Percentiles rank a stretch among this genome's conserved stretches.
These are phyloP conservation scores for Kuraishia capsulata DNA, from an alignment of 805 yeast species.

Conservation along the genomic window DNA sequence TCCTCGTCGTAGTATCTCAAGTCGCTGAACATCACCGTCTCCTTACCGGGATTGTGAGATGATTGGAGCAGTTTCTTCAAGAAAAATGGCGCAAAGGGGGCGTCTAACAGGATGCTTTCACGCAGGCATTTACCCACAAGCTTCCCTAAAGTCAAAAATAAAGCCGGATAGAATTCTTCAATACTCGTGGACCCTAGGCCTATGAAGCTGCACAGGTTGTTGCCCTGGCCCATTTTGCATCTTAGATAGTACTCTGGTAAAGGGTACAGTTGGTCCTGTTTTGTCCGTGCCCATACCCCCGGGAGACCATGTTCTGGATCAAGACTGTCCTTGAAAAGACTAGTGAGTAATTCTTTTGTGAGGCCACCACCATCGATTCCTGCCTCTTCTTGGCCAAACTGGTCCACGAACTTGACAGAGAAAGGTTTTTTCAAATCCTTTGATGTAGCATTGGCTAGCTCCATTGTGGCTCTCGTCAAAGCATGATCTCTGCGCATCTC, in stretches of 20 bases:
- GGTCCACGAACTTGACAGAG: slow-evolving; percentile 58
- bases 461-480: background rate
- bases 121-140: slow-evolving; percentile 84
- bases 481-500: background rate
- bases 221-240: slow-evolving; percentile 13
- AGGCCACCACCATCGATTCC: slow-evolving; percentile 98
- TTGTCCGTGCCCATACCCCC: slow-evolving; percentile 6
- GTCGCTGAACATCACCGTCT: slow-evolving; percentile 69
- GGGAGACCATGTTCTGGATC: slow-evolving; percentile 14
- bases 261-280: background rate
- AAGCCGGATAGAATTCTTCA: slow-evolving; percentile 10
- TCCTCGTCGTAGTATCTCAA: slow-evolving; percentile 61
- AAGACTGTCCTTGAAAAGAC: slow-evolving; percentile 64
- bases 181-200: background rate
- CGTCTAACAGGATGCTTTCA: slow-evolving; percentile 72
- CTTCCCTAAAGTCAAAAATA: slow-evolving; percentile 63
- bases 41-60: slow-evolving; percentile 16
- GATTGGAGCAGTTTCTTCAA: slow-evolving; percentile 46
- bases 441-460: slow-evolving; percentile 22
- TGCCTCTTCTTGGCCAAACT: slow-evolving; percentile 66
- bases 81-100: slow-evolving; percentile 81
- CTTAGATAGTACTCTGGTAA: slow-evolving; percentile 9
- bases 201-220: background rate
- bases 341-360: slow-evolving; percentile 81
- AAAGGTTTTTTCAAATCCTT: slow-evolving; percentile 47